Conservation (phyloP, 2,329 filamentous ascomycete species). For the Cladophialophora carrionii region DNA sequence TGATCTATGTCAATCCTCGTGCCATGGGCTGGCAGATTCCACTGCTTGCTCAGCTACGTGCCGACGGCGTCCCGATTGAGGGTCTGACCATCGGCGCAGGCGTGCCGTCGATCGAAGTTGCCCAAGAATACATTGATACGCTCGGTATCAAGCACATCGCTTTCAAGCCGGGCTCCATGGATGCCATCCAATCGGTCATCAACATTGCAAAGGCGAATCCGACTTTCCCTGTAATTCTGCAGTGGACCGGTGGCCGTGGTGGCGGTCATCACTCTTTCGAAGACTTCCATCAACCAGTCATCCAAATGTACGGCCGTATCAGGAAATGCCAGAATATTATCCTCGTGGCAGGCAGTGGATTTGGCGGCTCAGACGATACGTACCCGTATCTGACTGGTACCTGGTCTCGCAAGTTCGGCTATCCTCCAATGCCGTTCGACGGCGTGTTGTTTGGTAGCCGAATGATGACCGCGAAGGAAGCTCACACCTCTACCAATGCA, state of each 20-base stretch:
- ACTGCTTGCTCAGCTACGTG: slow-evolving; percentile 74
- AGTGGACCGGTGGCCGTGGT: slow-evolving; percentile 93
- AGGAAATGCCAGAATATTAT: slow-evolving; percentile 84
- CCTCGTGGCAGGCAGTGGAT: slow-evolving; percentile 86
- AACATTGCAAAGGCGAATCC: slow-evolving; percentile 95
- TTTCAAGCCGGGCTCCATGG: slow-evolving; percentile 89
- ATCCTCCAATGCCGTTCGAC: slow-evolving; percentile 92
- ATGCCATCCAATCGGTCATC: slow-evolving; percentile 85
- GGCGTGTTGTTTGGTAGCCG: slow-evolving; percentile 88
- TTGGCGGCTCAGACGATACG: slow-evolving; percentile 85
- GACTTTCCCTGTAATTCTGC: slow-evolving; percentile 85
- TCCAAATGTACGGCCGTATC: slow-evolving; percentile 89
- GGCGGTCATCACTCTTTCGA: slow-evolving; percentile 95
- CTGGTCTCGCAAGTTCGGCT: slow-evolving; percentile 85
- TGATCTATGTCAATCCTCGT: slow-evolving; percentile 87
- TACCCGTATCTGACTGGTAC: slow-evolving; percentile 88
- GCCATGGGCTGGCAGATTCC: slow-evolving; percentile 94
- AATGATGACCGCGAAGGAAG: slow-evolving; percentile 94
- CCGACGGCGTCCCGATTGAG: slow-evolving; percentile 87
- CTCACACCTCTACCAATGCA: slow-evolving; percentile 80
- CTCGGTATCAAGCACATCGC: slow-evolving; percentile 89
- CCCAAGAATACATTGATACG: slow-evolving; percentile 91
- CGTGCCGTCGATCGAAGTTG: slow-evolving; percentile 90
- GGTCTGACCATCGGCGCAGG: slow-evolving; percentile 90
- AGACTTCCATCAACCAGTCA: slow-evolving; percentile 89